Base-by-base conservation (phyloP, 148 eudicot genomes). In the Polygonum aviculare region DNA sequence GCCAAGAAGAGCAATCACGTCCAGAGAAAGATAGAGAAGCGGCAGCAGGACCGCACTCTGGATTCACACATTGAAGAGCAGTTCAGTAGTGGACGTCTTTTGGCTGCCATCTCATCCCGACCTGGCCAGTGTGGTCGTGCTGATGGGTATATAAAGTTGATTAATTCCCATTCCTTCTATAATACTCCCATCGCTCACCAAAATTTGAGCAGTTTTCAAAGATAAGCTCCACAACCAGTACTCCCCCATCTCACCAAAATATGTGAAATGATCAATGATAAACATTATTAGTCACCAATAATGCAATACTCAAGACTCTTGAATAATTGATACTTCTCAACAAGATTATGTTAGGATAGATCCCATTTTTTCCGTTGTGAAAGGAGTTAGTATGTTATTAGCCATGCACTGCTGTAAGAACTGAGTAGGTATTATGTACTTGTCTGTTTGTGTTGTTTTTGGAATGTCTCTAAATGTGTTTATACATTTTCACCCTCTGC, bases 41-140 rank as follows among this genome's bases (percentile, higher is more conserved):
- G 75, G 8, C 50, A 72, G 75, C 52, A 72, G 52, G 75, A 35
- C 1, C 33, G 54, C 15, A 21, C 50, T 72, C 75, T 72, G 11
- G 75, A 72, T 9, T 5, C 75, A 5, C 75, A 72, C 75, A 72
- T 72, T 45, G 75, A 72, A 72, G 75, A 72, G 21, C 75, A 72
- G 35, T 72, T 72, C 8, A 44, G 38, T 2, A 36, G 75, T 45
- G 50, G 75, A 2, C 75, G 75, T 72, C 39, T 72, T 50, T 41
- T 72, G 74, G 74, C 74, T 40, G 50, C 50, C 74, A 72, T 41
- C 74, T 72, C 74, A n/a, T 72, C 74, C 2, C 74, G 74, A 16
- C 74, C 74, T n/a, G 49, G 74, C 52, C 75, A 48, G 50, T 72
- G 50, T 72, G 75, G 75, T 26, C 75, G 75, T 44, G 35, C 36